Conservation (phyloP, 768 basidiomycete genomes). For the Plicaturopsis crispa region DNA sequence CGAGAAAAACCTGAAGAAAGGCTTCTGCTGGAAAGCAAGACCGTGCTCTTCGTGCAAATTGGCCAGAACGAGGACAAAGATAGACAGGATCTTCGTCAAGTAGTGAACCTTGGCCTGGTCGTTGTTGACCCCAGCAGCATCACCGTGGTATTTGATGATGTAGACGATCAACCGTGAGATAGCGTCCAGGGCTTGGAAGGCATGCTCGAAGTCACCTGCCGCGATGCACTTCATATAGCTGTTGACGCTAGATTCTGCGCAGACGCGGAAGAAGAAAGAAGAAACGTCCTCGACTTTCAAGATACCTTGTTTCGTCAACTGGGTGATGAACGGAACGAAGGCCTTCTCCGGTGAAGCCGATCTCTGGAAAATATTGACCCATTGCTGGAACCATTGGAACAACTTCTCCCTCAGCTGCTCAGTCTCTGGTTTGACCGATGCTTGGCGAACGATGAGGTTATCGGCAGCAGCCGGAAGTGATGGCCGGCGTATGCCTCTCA, state of each 20-base stretch:
- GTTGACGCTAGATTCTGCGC: slow-evolving; percentile 89
- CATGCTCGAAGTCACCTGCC: slow-evolving; percentile 62
- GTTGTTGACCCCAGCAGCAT: slow-evolving; percentile 86
- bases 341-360: slow-evolving; percentile 88
- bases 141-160: slow-evolving; percentile 99
- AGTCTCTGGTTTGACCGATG: slow-evolving; percentile 58
- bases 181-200: slow-evolving; percentile 92
- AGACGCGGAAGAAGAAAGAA: slow-evolving; percentile 97
- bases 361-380: slow-evolving; percentile 91
- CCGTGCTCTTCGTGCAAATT: slow-evolving; percentile 95
- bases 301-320: slow-evolving; percentile 93
- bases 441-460: slow-evolving; percentile 28
- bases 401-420: slow-evolving; percentile 72
- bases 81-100: slow-evolving; percentile 93
- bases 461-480: slow-evolving; percentile 31
- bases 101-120: slow-evolving; percentile 96
- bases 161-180: slow-evolving; percentile 92
- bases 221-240: slow-evolving; percentile 74
- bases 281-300: slow-evolving; percentile 94
- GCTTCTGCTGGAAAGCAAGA: slow-evolving; percentile 87
- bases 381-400: slow-evolving; percentile 83
- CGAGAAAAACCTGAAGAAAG: slow-evolving; percentile 98
- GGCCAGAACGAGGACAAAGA: slow-evolving; percentile 92
- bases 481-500: slow-evolving; percentile 54
- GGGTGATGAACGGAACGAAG: slow-evolving; percentile 95